A percentile compares a stretch with the other conserved stretches of the same genome.
phyloP scores from a whole-genome alignment of 2,329 filamentous ascomycete species.

The Drechslera avenae region DNA sequence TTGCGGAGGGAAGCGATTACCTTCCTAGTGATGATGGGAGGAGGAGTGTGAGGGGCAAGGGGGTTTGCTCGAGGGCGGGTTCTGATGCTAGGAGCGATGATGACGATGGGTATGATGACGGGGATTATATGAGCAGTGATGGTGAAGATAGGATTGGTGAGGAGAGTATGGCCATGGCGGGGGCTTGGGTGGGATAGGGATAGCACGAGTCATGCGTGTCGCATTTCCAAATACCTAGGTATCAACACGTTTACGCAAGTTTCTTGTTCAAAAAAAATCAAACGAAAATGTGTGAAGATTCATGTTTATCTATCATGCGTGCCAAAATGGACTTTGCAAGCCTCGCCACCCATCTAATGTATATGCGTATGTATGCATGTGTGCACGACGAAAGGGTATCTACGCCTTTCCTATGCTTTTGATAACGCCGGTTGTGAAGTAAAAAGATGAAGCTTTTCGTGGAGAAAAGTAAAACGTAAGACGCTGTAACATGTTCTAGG shows the following conservation, averaged over 20 bases:
- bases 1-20: background rate
- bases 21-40: background rate
- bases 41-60: background rate
- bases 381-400: conserved; percentile 16
- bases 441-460: conserved; percentile 7
- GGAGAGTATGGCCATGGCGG: background rate
- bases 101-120: background rate
- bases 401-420: conserved; percentile 17
- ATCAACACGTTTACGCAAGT: too few species aligned
- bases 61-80: background rate
- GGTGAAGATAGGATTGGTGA: background rate
- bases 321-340: too few species aligned
- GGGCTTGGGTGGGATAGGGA: background rate
- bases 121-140: background rate
- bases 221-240: too few species aligned
- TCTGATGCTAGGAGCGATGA: background rate
- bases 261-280: too few species aligned
- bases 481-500: conserved; percentile 1
- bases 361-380: conserved; percentile 4
- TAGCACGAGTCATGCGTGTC: too few species aligned
- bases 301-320: too few species aligned
- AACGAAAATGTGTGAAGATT: too few species aligned
- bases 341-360: background rate
- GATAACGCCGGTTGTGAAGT: conserved; percentile 6
- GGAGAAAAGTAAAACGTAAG: background rate